Conservation (phyloP, 129 eudicot species). For the Helichrysum umbraculigerum region DNA sequence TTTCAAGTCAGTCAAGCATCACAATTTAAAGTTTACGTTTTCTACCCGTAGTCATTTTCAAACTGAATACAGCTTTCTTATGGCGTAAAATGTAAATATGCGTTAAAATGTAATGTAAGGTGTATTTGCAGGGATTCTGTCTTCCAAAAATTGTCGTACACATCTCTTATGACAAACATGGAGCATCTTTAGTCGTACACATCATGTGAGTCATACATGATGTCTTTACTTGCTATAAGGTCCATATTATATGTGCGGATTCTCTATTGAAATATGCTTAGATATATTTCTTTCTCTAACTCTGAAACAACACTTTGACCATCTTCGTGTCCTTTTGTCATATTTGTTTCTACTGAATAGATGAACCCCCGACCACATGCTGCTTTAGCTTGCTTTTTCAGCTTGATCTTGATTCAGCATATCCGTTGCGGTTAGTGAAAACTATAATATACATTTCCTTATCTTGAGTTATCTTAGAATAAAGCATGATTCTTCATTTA, state of each 20-base stretch:
- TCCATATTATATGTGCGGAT: not conserved
- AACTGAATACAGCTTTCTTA: conserved; percentile 13
- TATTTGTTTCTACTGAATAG: conserved; percentile 34
- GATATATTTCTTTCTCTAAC: not conserved
- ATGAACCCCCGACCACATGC: conserved; percentile 54
- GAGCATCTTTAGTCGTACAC: not conserved
- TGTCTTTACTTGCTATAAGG: conserved; percentile 9
- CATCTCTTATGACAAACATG: conserved; percentile 7
- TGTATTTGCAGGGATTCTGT: not conserved
- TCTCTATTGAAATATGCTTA: not conserved
- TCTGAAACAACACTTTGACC: conserved; percentile 25
- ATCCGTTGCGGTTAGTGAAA: conserved; percentile 49
- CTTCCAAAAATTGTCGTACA: conserved; percentile 4
- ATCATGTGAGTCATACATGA: not conserved
- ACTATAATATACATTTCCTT: conserved; percentile 17
- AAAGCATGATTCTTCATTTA: not conserved
- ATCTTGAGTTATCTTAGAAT: not conserved
- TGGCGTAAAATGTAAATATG: conserved; percentile 7
- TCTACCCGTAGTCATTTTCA: conserved; percentile 7
- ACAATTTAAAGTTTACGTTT: conserved; percentile 7
- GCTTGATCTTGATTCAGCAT: conserved; percentile 45
- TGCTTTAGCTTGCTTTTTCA: conserved; percentile 45
- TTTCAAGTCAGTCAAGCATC: conserved; percentile 28
- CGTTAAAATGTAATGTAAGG: not conserved
- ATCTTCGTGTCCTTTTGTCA: conserved; percentile 23